These are phyloP conservation scores for Ilyonectria mors-panacis DNA, from an alignment of 2,329 filamentous ascomycete genomes.

Conservation along the genomic window DNA sequence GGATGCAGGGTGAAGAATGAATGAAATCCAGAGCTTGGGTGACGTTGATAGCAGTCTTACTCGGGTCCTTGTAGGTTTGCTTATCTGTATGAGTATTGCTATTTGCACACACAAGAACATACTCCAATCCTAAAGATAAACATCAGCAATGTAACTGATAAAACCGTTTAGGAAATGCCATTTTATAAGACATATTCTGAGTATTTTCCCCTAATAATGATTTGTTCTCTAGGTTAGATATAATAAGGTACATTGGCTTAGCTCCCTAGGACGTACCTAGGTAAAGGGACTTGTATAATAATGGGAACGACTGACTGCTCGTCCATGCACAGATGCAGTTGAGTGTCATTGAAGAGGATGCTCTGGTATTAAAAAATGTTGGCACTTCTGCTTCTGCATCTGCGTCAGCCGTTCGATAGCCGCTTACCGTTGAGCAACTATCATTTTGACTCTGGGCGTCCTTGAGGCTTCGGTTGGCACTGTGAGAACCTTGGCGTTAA, in stretches of 20 bases:
- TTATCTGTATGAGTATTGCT: slow-evolving; percentile 8
- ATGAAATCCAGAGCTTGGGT: background rate
- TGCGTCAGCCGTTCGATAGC: background rate
- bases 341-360: slow-evolving; percentile 2
- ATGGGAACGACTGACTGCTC: too few relatives aligned
- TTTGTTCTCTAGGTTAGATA: too few relatives aligned
- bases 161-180: too few relatives aligned
- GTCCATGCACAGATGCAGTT: too few relatives aligned
- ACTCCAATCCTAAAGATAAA: too few relatives aligned
- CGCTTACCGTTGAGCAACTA: background rate
- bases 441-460: background rate
- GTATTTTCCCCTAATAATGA: too few relatives aligned
- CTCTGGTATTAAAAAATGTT: background rate
- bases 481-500: background rate
- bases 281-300: too few relatives aligned
- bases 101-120: too few relatives aligned
- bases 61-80: slow-evolving; percentile 19
- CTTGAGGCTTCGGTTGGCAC: background rate
- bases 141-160: too few relatives aligned
- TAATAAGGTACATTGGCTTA: too few relatives aligned
- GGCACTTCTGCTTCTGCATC: background rate
- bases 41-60: slow-evolving; percentile 6
- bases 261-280: too few relatives aligned
- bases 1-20: background rate
- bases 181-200: too few relatives aligned